phyloP scores from a whole-genome alignment of 83 land plant genomes.

The Diphasiastrum complanatum region DNA sequence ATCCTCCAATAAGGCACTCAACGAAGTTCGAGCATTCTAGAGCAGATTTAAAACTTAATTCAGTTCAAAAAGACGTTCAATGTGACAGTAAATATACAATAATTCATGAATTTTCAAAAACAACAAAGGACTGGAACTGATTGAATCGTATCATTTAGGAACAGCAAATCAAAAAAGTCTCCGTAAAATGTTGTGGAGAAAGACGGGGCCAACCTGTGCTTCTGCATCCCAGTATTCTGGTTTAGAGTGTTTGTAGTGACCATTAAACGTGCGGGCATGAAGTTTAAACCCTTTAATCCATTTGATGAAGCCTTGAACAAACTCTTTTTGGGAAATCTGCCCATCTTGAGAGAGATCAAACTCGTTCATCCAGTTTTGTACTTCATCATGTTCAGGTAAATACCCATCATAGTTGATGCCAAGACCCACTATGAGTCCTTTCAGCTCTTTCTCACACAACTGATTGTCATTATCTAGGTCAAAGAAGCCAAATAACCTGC shows the following conservation, averaged over 20 bases:
- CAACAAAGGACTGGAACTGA: background rate
- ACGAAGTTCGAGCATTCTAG: constrained; percentile 6
- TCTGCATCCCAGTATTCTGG: constrained; percentile 14
- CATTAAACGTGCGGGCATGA: background rate
- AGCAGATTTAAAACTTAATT: background rate
- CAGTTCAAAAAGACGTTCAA: constrained; percentile 20
- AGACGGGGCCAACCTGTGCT: constrained; percentile 10
- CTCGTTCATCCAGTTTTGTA: constrained; percentile 38
- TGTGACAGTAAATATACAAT: background rate
- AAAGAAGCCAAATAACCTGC: constrained; percentile 25
- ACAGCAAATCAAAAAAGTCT: background rate
- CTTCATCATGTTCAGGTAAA: constrained; percentile 36
- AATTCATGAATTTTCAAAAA: background rate
- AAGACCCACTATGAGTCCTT: constrained; percentile 27
- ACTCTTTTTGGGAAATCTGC: constrained; percentile 13
- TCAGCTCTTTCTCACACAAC: constrained; percentile 34
- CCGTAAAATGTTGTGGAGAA: background rate
- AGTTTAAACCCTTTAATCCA: background rate
- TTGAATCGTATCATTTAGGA: background rate
- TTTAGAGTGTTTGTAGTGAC: background rate
- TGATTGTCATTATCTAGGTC: constrained; percentile 16
- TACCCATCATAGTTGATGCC: constrained; percentile 25
- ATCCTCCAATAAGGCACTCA: constrained; percentile 12
- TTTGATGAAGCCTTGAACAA: background rate
- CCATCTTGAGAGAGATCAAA: constrained; percentile 45